Conservation (phyloP, 2,329 filamentous ascomycete genomes). For the Talaromyces sp. region DNA sequence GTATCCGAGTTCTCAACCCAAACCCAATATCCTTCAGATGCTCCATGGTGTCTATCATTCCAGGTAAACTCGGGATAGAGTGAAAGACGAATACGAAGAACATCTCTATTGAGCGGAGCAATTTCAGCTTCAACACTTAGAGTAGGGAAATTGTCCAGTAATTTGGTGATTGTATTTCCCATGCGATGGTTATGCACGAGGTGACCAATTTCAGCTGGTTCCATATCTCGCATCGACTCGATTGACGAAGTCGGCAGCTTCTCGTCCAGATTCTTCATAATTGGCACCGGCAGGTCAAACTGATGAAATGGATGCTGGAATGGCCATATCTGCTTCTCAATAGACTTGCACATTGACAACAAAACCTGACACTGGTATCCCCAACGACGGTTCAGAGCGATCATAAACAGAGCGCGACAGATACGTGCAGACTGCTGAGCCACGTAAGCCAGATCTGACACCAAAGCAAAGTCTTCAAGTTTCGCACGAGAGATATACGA, state of each 20-base stretch:
- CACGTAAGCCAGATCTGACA: conserved; percentile 90
- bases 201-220: conserved; percentile 79
- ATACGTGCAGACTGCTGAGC: conserved; percentile 94
- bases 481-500: conserved; percentile 86
- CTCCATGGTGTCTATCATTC: conserved; percentile 92
- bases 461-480: conserved; percentile 87
- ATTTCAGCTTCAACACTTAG: conserved; percentile 89
- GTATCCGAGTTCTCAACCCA: conserved; percentile 99
- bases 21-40: conserved; percentile 94
- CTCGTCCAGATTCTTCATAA: conserved; percentile 80
- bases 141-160: conserved; percentile 89
- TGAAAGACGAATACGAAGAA: conserved; percentile 82
- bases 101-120: conserved; percentile 89
- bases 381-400: conserved; percentile 91
- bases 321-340: conserved; percentile 93
- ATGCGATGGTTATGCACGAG: conserved; percentile 88
- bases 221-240: conserved; percentile 88
- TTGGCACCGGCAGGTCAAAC: conserved; percentile 81
- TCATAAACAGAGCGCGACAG: conserved; percentile 93
- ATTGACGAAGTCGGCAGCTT: conserved; percentile 71
- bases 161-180: conserved; percentile 73
- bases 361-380: conserved; percentile 91
- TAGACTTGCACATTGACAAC: conserved; percentile 89
- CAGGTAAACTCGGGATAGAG: conserved; percentile 87
- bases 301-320: conserved; percentile 93